Evolutionary conservation across 1,284 basidiomycete species (phyloP).

Genomic region (Puccinia hordei): DNA sequence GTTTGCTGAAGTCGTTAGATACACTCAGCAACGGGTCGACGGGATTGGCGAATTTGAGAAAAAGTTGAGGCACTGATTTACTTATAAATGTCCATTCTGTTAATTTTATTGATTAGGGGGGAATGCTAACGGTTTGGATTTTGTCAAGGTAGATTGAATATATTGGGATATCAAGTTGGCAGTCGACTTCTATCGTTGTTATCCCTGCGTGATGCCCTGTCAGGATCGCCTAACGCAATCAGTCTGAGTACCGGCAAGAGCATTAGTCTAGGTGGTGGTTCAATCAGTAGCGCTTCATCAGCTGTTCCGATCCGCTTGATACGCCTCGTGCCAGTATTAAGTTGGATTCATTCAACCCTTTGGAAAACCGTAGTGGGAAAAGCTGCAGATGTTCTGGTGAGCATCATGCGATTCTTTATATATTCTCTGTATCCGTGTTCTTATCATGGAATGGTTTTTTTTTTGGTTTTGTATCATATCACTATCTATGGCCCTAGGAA

Average conservation of each 20-base stretch:
- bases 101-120: not conserved
- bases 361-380: slow-evolving; percentile 93
- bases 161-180: slow-evolving; percentile 85
- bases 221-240: slow-evolving; percentile 52
- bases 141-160: slow-evolving; percentile 65
- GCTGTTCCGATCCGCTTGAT: slow-evolving; percentile 72
- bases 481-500: slow-evolving; percentile 5
- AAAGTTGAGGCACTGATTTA: slow-evolving; percentile 62
- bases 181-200: slow-evolving; percentile 72
- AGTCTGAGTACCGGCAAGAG: slow-evolving; percentile 56
- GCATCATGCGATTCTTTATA: too few relatives aligned
- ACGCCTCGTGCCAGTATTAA: slow-evolving; percentile 80
- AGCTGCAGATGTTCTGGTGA: slow-evolving; percentile 86
- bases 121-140: slow-evolving; percentile 61
- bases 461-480: too few relatives aligned
- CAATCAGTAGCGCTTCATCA: slow-evolving; percentile 54
- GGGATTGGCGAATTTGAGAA: slow-evolving; percentile 93
- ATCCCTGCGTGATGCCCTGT: slow-evolving; percentile 55
- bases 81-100: slow-evolving; percentile 39
- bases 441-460: not conserved
- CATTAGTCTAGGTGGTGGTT: slow-evolving; percentile 53
- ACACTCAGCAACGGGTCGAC: slow-evolving; percentile 89
- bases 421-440: not conserved
- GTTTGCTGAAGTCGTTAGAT: slow-evolving; percentile 87
- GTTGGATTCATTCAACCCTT: slow-evolving; percentile 67